Base-by-base conservation (phyloP, 1,284 basidiomycete species). In the Gymnopus androsaceus region DNA sequence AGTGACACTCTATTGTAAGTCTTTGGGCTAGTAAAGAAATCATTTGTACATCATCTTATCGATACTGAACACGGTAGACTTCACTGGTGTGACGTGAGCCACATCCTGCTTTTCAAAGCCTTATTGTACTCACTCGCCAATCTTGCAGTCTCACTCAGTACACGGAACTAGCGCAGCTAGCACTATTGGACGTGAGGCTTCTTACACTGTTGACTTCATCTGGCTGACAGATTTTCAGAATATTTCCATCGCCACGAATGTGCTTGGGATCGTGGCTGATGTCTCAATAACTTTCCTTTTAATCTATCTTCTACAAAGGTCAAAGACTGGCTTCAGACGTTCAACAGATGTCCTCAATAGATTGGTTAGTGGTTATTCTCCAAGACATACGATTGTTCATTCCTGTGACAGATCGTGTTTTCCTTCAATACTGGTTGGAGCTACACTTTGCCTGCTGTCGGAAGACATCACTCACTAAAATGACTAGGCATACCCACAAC, bases 321-420 rank as follows among this genome's bases (percentile, higher is more conserved):
- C 45, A 12, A 61, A 61, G 41, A 58, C 59, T 3, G 59, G 51
- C 33, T 53, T 56, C 30, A 53, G 37, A 34, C 41, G 46, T 21
- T 56, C 59, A 15, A 61, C 59, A n/a, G 56, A 58, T 44, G 52
- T 58, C 11, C 37, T 58, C 11, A 61, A 61, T 54, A 54, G 56
- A 37, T 46, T 61, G 47, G 59, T 57, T 14, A 51, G 49, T 48
- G n/a, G 3, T 31, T 25, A 5, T 17, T n/a, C 2, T 27, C 12
- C 25, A 11, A 37, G 9, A 12, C 17, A 11, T 38, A 12, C 17
- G 11, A 14, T 15, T 11, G 14, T 25, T 1, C 3, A 36, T 27
- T n/a, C 21, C 21, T 46, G 15, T 9, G 17, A 14, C 27, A 60
- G 59, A 60, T 60, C 19, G 50, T 60, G 6, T 60, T 60, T 36